Base-by-base conservation (phyloP, 495 filamentous ascomycete species). In the Aspergillus heteromorphus region DNA sequence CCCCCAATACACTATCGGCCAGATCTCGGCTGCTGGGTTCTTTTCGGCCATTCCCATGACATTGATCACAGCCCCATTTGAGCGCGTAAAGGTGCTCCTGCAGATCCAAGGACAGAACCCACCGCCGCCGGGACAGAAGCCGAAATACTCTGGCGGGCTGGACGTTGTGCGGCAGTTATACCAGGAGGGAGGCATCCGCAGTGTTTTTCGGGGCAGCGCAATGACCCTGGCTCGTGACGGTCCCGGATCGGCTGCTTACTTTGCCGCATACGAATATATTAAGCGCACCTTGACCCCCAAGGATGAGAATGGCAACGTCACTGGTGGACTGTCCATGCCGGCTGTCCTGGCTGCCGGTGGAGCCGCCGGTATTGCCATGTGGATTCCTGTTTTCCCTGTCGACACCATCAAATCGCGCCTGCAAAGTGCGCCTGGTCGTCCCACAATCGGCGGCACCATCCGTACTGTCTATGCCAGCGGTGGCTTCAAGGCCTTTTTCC, bases 11-110 rank as follows among this genome's bases (percentile, higher is more conserved):
- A 86, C 85, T 18, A 88, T 96, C 65, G 87, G 79, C 20, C 93
- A 97, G 70, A 86, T 95, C 75, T 91, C 89, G 25, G 82, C 88
- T 20, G 93, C 93, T 11, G 93, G 93, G 50, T 96, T 96, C 83
- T 96, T 98, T 84, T 92, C 88, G 61, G 93, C 93, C 43, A 89
- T 98, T 55, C 93, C 93, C 60, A 96, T 96, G 91, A 98, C 95
- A 0, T 69, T 91, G 68, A 97, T 98, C 74, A 97, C 93, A 3
- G 93, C 95, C 0, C 93, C 95, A 53, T 97, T 98, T 63, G 93
- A 98, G 81, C 92, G 93, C 57, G 91, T 98, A 59, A 98, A 98
- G 76, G 92, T 98, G 16, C 89, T 97, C 45, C 85, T 98, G 2
- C 93, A 98, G 71, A 95, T 97, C 55, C 93, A 97, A 68, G 92